phyloP scores from a whole-genome alignment of 768 basidiomycete species.

The Serendipita vermifera region DNA sequence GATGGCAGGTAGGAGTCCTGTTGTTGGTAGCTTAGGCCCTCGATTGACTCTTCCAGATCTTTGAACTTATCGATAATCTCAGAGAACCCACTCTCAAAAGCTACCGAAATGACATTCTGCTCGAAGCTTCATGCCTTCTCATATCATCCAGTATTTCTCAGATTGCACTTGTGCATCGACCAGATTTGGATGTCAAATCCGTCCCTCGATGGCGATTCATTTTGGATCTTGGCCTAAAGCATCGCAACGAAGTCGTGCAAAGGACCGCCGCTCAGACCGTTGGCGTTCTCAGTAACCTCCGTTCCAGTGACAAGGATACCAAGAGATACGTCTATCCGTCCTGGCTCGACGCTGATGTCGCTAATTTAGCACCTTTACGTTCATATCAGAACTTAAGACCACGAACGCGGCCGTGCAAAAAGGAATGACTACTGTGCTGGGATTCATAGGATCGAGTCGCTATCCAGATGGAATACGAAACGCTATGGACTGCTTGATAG shows the following conservation, averaged over 20 bases:
- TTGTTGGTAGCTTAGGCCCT: not conserved
- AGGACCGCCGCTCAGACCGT: conserved; percentile 63
- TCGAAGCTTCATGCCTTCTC: conserved; percentile 57
- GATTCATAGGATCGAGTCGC: conserved; percentile 49
- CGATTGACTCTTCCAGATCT: conserved; percentile 38
- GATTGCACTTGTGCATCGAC: conserved; percentile 29
- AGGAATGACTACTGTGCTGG: conserved; percentile 56
- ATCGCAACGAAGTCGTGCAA: conserved; percentile 51
- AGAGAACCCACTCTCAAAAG: conserved; percentile 48
- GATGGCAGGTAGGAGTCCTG: conserved; percentile 34
- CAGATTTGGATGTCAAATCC: conserved; percentile 28
- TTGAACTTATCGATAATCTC: conserved; percentile 41
- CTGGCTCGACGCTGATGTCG: too few relatives aligned
- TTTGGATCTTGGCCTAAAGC: conserved; percentile 59
- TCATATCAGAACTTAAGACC: conserved; percentile 47
- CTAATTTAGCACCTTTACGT: conserved; percentile 28
- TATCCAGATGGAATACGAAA: conserved; percentile 41
- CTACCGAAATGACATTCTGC: conserved; percentile 56
- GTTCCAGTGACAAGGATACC: conserved; percentile 50
- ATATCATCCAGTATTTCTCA: conserved; percentile 53
- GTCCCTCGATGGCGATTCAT: conserved; percentile 54
- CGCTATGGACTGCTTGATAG: conserved; percentile 46
- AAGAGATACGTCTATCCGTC: conserved; percentile 69
- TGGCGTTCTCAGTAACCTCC: conserved; percentile 51
- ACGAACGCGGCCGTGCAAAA: conserved; percentile 50